A percentile compares a stretch with the other conserved stretches of the same genome.
phyloP scores from a whole-genome alignment of 495 filamentous ascomycete genomes.

The Podospora pseudocomata region DNA sequence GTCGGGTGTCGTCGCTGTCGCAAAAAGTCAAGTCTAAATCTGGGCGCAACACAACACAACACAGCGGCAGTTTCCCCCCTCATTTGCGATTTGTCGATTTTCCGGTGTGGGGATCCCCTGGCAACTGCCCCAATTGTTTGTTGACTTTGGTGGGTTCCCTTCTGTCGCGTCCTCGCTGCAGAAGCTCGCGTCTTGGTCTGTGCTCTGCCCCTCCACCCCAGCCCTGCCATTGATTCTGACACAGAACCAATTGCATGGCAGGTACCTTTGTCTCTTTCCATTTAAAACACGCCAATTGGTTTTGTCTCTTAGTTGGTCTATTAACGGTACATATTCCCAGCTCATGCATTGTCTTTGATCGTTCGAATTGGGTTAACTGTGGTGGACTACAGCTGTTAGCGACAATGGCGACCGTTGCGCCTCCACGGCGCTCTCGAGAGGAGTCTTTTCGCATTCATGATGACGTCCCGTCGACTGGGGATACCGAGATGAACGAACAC shows the following conservation, averaged over 20 bases:
- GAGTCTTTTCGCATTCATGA: constrained; percentile 43
- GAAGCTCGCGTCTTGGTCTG: constrained; percentile 26
- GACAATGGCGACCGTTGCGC: constrained; percentile 25
- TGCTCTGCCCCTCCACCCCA: constrained; percentile 25
- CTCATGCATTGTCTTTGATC: neutral
- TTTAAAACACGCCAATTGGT: constrained; percentile 7
- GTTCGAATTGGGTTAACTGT: neutral
- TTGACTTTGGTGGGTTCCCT: constrained; percentile 27
- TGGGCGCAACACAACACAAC: neutral
- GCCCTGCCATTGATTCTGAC: neutral
- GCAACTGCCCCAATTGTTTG: constrained; percentile 46
- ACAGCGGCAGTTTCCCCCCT: constrained; percentile 1
- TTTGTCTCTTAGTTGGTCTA: neutral
- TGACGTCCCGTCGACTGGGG: constrained; percentile 35
- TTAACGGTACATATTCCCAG: neutral
- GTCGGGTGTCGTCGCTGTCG: constrained; percentile 18
- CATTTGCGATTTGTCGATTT: constrained; percentile 17
- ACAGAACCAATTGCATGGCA: neutral
- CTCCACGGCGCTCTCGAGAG: constrained; percentile 18
- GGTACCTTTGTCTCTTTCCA: neutral
- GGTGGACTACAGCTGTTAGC: neutral
- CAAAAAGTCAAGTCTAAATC: constrained; percentile 2
- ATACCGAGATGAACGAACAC: constrained; percentile 34
- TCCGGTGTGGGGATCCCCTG: constrained; percentile 28
- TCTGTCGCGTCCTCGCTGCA: constrained; percentile 16